Conservation (phyloP, 352 stramenopile genomes). For the Blastocystis sp. region DNA sequence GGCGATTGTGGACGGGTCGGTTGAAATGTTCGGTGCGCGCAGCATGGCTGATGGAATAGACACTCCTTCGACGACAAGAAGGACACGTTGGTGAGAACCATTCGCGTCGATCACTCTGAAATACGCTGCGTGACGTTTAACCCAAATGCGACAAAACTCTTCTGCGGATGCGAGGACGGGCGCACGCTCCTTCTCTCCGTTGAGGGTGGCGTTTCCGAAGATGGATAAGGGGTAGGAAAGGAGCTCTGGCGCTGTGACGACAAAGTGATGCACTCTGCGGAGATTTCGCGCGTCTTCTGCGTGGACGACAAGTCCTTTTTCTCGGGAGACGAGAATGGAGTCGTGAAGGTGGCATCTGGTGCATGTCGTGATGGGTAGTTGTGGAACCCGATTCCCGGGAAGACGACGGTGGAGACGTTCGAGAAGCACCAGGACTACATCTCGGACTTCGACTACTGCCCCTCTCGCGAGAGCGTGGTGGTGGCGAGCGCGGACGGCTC, state of each 20-base stretch:
- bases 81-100: constrained; percentile 1
- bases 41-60: background rate
- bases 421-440: constrained; percentile 67
- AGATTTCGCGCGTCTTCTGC: constrained; percentile 39
- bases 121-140: constrained; percentile 48
- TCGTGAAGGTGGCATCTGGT: constrained; percentile 9
- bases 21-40: constrained; percentile 25
- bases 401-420: constrained; percentile 8
- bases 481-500: constrained; percentile 59
- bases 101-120: background rate
- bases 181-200: background rate
- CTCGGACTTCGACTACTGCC: constrained; percentile 61
- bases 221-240: constrained; percentile 18
- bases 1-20: constrained; percentile 24
- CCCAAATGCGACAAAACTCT: constrained; percentile 48
- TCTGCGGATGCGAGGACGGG: constrained; percentile 57
- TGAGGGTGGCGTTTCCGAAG: background rate
- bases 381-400: constrained; percentile 43
- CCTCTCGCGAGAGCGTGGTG: constrained; percentile 8
- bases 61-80: constrained; percentile 26
- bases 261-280: constrained; percentile 9
- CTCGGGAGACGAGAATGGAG: constrained; percentile 63
- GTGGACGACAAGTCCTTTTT: constrained; percentile 60
- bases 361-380: constrained; percentile 10
- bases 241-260: constrained; percentile 12